Percentiles rank a stretch among this genome's conserved stretches.
These are phyloP conservation scores for Corylus heterophylla DNA, from an alignment of 306 rosid species.

Conservation along the genomic window DNA sequence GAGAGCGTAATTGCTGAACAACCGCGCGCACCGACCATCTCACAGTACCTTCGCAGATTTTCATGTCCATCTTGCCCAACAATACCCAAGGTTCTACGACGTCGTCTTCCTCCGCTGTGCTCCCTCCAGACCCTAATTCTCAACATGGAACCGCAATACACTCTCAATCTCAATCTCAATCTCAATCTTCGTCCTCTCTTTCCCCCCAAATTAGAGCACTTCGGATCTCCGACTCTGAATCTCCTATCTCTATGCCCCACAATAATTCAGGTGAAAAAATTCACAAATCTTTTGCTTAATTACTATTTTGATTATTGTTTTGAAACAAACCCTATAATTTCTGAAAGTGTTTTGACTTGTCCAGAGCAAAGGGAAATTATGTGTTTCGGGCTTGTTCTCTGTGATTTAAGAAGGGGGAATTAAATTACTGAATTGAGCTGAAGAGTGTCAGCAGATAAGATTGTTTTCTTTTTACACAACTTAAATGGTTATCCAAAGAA, in stretches of 20 bases:
- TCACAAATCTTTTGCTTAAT: background rate
- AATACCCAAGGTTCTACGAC: constrained; percentile 63
- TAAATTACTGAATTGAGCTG: background rate
- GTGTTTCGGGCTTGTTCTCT: background rate
- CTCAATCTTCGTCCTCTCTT: constrained; percentile 27
- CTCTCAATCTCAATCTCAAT: constrained; percentile 16
- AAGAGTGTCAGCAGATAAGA: background rate
- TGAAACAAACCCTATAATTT: background rate
- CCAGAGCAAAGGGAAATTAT: background rate
- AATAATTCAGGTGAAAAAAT: constrained; percentile 40
- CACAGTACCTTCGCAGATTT: constrained; percentile 41
- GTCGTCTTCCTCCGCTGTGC: constrained; percentile 46
- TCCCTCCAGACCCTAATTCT: constrained; percentile 57
- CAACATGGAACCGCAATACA: constrained; percentile 55
- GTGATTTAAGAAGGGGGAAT: background rate
- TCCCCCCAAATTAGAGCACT: constrained; percentile 53
- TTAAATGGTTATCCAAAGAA: background rate
- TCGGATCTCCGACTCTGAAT: constrained; percentile 54
- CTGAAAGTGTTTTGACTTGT: background rate
- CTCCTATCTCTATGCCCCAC: constrained; percentile 26
- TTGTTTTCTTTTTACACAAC: background rate
- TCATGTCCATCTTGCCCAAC: constrained; percentile 99
- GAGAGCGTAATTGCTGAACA: background rate
- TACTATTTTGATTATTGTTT: background rate
- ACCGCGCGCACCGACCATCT: constrained; percentile 15